Base-by-base conservation (phyloP, 257 asterid genomes). In the Lavandula angustifolia region DNA sequence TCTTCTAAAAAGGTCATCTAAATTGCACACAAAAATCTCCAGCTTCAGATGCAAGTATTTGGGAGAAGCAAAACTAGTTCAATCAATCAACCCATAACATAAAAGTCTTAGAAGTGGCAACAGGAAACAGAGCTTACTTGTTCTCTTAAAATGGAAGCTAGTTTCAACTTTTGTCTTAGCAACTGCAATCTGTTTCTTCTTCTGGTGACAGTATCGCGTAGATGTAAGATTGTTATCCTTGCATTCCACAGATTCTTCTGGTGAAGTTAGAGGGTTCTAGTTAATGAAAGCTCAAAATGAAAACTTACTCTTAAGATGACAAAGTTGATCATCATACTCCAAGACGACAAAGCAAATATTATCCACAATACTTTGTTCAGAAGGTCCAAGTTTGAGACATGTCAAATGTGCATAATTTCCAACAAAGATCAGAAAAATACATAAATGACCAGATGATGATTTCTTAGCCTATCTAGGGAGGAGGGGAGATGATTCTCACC, bases 171-270 rank as follows among this genome's bases (percentile, higher is more conserved):
- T 79, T 89, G 99, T 78, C 81, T 81, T 56, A 92, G 81, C 87
- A 92, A 68, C 79, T 92, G 98, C 79, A 92, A 79, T 78, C 92
- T 82, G 88, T 89, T 97, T 74, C 95, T 77, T 74, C 80, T 89
- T 75, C 84, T 92, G 64, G 98, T 85, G 82, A 92, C 92, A 27
- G 87, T 78, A 61, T 89, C 98, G 13, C 98, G 89, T 37, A 89
- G 77, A 75, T 89, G 91, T 53, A 97, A 92, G 73, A 89, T 89
- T 68, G 88, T 85, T 79, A 92, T 92, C 97, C 96, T 87, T 6
- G 97, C 97, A 48, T 87, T 87, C 98, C 98, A 88, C 49, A 92
- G 84, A 71, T 78, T 77, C 78, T 81, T 89, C 98, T 92, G 89
- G 73, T 53, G 69, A 47, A 70, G 53, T 47, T 8, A 71, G 35